phyloP scores from a whole-genome alignment of 2,329 filamentous ascomycete genomes.

The Leptographium procerum region DNA sequence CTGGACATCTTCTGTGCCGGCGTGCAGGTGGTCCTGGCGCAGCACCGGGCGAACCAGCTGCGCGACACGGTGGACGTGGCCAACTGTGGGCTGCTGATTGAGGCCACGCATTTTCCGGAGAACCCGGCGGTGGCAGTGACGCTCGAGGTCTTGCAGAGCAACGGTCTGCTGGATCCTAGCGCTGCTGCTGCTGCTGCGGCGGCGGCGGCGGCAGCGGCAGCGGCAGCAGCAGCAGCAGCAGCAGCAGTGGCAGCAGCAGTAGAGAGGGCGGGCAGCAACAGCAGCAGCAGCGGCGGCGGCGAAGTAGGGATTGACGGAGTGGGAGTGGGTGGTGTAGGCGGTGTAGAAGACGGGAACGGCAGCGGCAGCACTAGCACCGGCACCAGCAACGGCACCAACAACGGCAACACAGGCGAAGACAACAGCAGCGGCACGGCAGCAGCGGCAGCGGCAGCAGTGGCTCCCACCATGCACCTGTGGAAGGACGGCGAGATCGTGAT shows the following conservation, averaged over 20 bases:
- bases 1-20: conserved; percentile 53
- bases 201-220: conserved; percentile 4
- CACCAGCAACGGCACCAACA: not conserved
- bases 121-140: conserved; percentile 24
- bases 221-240: not conserved
- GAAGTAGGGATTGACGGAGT: not conserved
- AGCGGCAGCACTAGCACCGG: not conserved
- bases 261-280: not conserved
- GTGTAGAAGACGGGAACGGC: not conserved
- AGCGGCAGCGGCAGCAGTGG: conserved; percentile 23
- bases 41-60: conserved; percentile 44
- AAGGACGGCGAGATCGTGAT: conserved; percentile 30
- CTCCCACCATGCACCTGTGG: conserved; percentile 14
- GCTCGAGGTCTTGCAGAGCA: conserved; percentile 31
- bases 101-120: conserved; percentile 47
- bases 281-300: not conserved
- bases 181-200: conserved; percentile 11
- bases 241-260: conserved; percentile 2
- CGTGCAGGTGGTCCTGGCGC: conserved; percentile 50
- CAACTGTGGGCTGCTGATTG: conserved; percentile 38
- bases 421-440: not conserved
- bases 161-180: conserved; percentile 18
- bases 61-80: conserved; percentile 38
- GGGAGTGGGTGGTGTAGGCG: not conserved
- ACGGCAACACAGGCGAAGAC: conserved; percentile 17